These are phyloP conservation scores for Flaveria sonorensis DNA, from an alignment of 129 eudicot genomes.

Conservation along the genomic window DNA sequence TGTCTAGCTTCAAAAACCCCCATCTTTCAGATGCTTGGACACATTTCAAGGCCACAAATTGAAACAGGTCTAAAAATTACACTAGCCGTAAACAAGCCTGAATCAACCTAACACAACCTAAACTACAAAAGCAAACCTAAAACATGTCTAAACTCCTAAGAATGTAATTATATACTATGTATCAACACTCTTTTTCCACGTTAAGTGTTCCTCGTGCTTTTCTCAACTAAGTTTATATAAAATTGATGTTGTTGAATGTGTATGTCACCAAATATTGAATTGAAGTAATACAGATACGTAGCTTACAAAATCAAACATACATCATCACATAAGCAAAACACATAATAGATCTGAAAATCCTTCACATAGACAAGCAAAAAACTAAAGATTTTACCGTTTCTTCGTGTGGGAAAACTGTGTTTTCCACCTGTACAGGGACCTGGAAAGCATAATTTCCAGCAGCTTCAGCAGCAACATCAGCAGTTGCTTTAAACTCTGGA, in stretches of 20 bases:
- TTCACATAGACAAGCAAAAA: not conserved
- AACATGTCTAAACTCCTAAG: too few species aligned
- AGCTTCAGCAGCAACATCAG: constrained; percentile 78
- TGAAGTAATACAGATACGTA: not conserved
- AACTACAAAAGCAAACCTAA: too few species aligned
- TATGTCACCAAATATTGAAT: not conserved
- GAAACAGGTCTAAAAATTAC: too few species aligned
- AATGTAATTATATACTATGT: too few species aligned
- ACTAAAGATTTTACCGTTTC: constrained; percentile 47
- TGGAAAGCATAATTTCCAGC: constrained; percentile 62
- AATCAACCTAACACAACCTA: too few species aligned
- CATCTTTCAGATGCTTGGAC: too few species aligned
- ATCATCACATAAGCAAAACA: not conserved
- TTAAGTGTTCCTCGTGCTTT: too few species aligned
- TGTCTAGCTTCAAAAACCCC: too few species aligned
- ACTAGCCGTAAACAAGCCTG: too few species aligned
- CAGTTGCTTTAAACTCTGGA: constrained; percentile 74
- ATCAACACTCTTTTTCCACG: too few species aligned
- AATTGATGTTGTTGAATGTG: not conserved
- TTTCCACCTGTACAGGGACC: constrained; percentile 56
- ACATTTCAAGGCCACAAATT: too few species aligned
- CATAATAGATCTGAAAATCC: not conserved
- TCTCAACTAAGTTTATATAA: not conserved
- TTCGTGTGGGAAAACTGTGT: constrained; percentile 41
- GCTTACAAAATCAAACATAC: not conserved